Evolutionary conservation across 306 rosid genomes (phyloP).

Genomic region (Vigna reflexopilosa): DNA sequence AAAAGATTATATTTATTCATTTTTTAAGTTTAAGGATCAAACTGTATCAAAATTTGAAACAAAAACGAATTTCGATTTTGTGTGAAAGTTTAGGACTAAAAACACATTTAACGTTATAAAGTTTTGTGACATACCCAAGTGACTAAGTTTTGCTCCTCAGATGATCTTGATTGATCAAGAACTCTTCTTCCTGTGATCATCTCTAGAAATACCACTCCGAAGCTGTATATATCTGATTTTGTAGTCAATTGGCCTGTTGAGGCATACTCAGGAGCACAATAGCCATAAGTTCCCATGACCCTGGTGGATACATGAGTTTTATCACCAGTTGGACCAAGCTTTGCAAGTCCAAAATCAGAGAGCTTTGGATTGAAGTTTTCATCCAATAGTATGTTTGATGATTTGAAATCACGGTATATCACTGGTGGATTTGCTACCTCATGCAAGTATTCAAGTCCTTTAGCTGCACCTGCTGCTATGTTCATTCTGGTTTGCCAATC

Average conservation of each 20-base stretch:
- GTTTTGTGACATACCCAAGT: conserved; percentile 66
- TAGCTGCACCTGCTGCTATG: conserved; percentile 91
- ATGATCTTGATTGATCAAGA: conserved; percentile 70
- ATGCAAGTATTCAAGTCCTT: conserved; percentile 89
- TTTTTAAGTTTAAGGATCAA: too few relatives aligned
- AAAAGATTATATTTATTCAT: too few relatives aligned
- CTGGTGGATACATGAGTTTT: conserved; percentile 89
- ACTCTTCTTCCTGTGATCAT: conserved; percentile 89
- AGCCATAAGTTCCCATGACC: conserved; percentile 98
- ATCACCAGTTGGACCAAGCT: conserved; percentile 92
- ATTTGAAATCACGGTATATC: conserved; percentile 88
- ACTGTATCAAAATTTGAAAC: too few relatives aligned
- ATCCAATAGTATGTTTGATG: conserved; percentile 86
- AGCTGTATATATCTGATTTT: conserved; percentile 87
- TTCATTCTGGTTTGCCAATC: conserved; percentile 87
- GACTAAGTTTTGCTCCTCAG: conserved; percentile 73
- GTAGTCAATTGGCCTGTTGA: conserved; percentile 77
- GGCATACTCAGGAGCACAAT: conserved; percentile 96
- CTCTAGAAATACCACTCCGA: conserved; percentile 90
- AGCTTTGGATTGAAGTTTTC: conserved; percentile 82
- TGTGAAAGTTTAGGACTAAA: too few relatives aligned
- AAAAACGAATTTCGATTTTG: too few relatives aligned
- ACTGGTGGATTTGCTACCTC: conserved; percentile 84
- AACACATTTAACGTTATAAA: too few relatives aligned
- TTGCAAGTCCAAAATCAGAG: conserved; percentile 95